A percentile compares a stretch with the other conserved stretches of the same genome.
These are phyloP conservation scores for Murraya koenigii DNA, from an alignment of 345 rosid genomes.

Conservation along the genomic window DNA sequence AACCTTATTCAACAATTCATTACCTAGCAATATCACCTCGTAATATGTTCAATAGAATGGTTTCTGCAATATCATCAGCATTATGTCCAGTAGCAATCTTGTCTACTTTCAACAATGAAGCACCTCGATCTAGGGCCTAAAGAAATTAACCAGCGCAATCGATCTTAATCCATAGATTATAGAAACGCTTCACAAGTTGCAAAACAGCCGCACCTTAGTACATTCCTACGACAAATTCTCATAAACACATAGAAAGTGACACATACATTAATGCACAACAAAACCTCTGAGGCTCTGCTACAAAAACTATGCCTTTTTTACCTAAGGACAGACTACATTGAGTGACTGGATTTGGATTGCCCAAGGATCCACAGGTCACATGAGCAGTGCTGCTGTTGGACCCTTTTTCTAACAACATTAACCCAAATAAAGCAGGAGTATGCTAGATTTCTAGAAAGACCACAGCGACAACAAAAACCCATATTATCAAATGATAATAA, in stretches of 20 bases:
- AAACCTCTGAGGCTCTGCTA: not conserved
- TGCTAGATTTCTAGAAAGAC: not conserved
- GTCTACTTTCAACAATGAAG: conserved; percentile 81
- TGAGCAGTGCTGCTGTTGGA: not conserved
- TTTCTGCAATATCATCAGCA: conserved; percentile 97
- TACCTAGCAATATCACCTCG: conserved; percentile 97
- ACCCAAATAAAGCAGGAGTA: not conserved
- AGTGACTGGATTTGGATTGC: not conserved
- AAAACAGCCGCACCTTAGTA: not conserved
- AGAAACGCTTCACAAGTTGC: not conserved
- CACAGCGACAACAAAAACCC: not conserved
- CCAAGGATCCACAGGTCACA: not conserved
- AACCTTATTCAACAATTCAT: not conserved
- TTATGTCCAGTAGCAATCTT: conserved; percentile 91
- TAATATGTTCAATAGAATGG: conserved; percentile 80
- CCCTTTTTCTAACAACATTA: not conserved
- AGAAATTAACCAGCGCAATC: conserved; percentile 10
- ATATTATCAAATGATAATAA: not conserved
- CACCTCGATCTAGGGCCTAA: conserved; percentile 97
- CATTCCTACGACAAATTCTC: not conserved
- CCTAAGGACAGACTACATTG: not conserved
- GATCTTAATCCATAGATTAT: not conserved
- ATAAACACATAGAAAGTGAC: not conserved
- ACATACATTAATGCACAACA: not conserved
- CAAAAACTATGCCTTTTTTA: not conserved